These are phyloP conservation scores for Lactifluus rugatus DNA, from an alignment of 768 basidiomycete species.

Conservation along the genomic window DNA sequence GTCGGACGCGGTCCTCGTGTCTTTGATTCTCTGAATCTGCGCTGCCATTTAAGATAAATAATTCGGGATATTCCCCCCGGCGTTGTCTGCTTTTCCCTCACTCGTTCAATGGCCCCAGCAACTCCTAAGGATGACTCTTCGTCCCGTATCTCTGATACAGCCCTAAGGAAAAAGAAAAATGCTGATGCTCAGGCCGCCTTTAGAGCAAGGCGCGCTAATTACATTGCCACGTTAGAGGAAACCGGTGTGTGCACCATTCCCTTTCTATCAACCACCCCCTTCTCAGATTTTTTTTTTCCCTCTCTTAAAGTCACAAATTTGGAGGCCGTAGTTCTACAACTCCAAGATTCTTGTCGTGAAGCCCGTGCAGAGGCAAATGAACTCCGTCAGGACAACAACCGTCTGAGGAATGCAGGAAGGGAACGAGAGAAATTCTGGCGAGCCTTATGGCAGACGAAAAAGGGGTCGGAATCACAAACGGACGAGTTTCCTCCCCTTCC, in stretches of 20 bases:
- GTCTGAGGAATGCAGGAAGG: constrained; percentile 51
- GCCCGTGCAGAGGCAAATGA: constrained; percentile 51
- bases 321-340: constrained; percentile 73
- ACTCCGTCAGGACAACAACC: constrained; percentile 54
- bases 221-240: constrained; percentile 81
- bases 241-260: constrained; percentile 36
- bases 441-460: constrained; percentile 56
- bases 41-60: constrained; percentile 31
- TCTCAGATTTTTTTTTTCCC: constrained; percentile 13
- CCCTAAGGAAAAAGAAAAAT: constrained; percentile 79
- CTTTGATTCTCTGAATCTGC: constrained; percentile 55
- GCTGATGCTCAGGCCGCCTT: constrained; percentile 85
- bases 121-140: constrained; percentile 28
- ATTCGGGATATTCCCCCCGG: constrained; percentile 20
- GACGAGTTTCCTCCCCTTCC: constrained; percentile 20
- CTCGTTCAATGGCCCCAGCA: constrained; percentile 25
- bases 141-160: constrained; percentile 51
- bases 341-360: constrained; percentile 73
- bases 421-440: constrained; percentile 72
- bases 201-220: constrained; percentile 70
- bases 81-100: constrained; percentile 19
- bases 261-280: constrained; percentile 3
- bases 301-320: constrained; percentile 59
- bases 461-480: constrained; percentile 25
- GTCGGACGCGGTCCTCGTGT: constrained; percentile 46